Evolutionary conservation across 345 rosid genomes (phyloP).

Genomic region (Dimocarpus longan): DNA sequence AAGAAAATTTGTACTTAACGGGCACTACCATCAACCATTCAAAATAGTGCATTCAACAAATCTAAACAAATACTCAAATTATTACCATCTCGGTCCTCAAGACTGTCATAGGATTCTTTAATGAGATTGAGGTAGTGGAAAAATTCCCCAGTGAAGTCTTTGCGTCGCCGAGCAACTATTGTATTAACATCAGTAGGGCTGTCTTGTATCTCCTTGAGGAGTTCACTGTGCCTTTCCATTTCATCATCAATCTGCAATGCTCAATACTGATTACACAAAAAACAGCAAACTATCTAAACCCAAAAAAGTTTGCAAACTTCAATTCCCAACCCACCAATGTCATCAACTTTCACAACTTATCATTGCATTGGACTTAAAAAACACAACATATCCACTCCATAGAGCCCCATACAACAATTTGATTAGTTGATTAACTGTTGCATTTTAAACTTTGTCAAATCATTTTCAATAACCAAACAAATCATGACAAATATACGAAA

Average conservation of each 20-base stretch:
- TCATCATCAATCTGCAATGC: conserved; percentile 90
- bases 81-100: conserved; percentile 92
- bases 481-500: conserved; percentile 1
- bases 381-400: background rate
- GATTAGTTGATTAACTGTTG: background rate
- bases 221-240: conserved; percentile 76
- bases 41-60: conserved; percentile 12
- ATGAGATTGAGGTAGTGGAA: conserved; percentile 63
- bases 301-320: conserved; percentile 22
- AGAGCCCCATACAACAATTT: background rate
- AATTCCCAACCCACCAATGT: background rate
- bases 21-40: background rate
- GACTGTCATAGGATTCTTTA: conserved; percentile 64
- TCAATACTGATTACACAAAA: conserved; percentile 44
- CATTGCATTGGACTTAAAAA: background rate
- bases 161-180: conserved; percentile 67
- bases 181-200: conserved; percentile 80
- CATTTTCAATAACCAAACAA: background rate
- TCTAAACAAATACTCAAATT: conserved; percentile 8
- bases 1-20: background rate
- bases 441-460: background rate
- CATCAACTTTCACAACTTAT: background rate
- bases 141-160: conserved; percentile 82
- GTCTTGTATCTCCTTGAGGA: conserved; percentile 80
- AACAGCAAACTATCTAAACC: conserved; percentile 33